phyloP scores from a whole-genome alignment of 345 rosid genomes.

The Lepidium sativum region DNA sequence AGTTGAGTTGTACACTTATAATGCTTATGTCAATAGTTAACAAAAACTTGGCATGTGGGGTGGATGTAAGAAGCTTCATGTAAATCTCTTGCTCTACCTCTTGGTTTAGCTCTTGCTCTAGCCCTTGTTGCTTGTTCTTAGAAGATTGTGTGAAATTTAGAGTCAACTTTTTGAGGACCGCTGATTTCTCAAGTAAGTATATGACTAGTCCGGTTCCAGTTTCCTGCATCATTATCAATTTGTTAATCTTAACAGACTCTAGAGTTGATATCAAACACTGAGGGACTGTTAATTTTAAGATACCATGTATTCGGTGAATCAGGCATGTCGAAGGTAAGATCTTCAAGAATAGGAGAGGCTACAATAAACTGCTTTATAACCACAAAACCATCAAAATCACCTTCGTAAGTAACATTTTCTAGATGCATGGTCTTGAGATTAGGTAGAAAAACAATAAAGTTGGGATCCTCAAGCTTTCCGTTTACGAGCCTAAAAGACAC shows the following conservation, averaged over 20 bases:
- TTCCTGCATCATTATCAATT: background rate
- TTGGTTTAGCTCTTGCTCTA: no score
- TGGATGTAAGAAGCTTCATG: background rate
- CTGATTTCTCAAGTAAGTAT: background rate
- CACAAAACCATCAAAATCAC: background rate
- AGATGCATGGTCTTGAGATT: background rate
- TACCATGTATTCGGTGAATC: no score
- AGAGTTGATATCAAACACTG: background rate
- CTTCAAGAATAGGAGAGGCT: background rate
- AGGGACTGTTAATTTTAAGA: background rate
- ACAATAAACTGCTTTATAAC: background rate
- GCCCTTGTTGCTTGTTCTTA: no score
- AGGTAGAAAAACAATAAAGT: background rate
- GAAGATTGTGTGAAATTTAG: background rate
- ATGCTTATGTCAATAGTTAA: background rate
- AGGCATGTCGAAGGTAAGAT: background rate
- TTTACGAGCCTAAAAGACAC: slow-evolving; percentile 1
- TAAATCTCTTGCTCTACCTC: background rate
- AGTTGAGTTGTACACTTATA: background rate
- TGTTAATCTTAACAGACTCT: background rate
- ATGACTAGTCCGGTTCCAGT: background rate
- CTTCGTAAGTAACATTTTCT: background rate
- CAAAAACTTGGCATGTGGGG: background rate
- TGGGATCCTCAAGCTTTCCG: background rate
- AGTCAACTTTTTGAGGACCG: background rate